These are phyloP conservation scores for Furcasterigmium furcatum DNA, from an alignment of 2,329 filamentous ascomycete genomes.

Conservation along the genomic window DNA sequence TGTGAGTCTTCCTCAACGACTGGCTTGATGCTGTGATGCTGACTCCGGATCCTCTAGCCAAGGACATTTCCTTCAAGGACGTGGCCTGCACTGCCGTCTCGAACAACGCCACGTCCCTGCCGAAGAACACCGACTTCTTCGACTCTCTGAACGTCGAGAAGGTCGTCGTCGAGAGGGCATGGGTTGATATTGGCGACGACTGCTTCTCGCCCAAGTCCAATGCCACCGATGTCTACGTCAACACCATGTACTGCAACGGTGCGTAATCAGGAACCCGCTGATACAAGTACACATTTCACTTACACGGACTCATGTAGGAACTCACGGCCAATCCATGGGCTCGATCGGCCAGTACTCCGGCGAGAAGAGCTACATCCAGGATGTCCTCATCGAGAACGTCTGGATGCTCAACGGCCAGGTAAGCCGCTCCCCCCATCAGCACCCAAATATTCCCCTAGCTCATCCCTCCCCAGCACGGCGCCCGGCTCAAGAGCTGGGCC, in stretches of 20 bases:
- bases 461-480: slow-evolving; percentile 41
- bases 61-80: slow-evolving; percentile 50
- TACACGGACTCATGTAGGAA: too few relatives aligned
- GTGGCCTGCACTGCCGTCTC: slow-evolving; percentile 51
- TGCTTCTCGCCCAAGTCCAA: slow-evolving; percentile 65
- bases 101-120: slow-evolving; percentile 54
- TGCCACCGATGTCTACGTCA: slow-evolving; percentile 53
- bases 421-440: not conserved
- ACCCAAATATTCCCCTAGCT: too few relatives aligned
- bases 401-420: slow-evolving; percentile 38
- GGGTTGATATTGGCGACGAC: slow-evolving; percentile 61
- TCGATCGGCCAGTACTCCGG: slow-evolving; percentile 57
- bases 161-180: slow-evolving; percentile 11
- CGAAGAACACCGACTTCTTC: slow-evolving; percentile 59
- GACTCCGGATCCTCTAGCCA: slow-evolving; percentile 22
- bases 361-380: slow-evolving; percentile 26
- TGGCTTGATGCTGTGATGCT: too few relatives aligned
- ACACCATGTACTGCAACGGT: slow-evolving; percentile 54
- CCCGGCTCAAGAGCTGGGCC: slow-evolving; percentile 64
- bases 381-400: slow-evolving; percentile 58
- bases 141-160: slow-evolving; percentile 14
- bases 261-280: not conserved
- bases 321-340: slow-evolving; percentile 59
- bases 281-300: slow-evolving; percentile 17
- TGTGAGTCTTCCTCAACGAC: too few relatives aligned